Evolutionary conservation across 495 filamentous ascomycete genomes (phyloP).

Genomic region (Xylaria palmicola): DNA sequence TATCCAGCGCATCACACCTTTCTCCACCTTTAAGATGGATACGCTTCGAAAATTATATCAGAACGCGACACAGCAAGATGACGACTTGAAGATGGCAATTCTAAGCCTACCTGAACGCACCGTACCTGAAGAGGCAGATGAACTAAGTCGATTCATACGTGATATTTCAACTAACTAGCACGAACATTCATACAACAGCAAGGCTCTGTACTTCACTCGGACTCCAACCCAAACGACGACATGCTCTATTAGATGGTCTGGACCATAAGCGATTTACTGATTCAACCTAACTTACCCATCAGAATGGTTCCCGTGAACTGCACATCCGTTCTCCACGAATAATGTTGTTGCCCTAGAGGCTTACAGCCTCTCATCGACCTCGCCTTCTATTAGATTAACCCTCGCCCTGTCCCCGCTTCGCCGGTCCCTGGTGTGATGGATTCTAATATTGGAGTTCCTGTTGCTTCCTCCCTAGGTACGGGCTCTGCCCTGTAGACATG

Average conservation of each 20-base stretch:
- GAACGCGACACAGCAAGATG: slow-evolving; percentile 40
- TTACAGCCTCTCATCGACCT: neutral
- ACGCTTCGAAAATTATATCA: slow-evolving; percentile 38
- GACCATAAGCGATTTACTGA: neutral
- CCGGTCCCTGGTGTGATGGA: neutral
- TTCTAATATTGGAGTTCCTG: neutral
- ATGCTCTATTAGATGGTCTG: neutral
- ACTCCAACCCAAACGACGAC: neutral
- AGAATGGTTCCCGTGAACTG: neutral
- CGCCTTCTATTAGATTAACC: neutral
- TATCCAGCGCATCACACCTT: slow-evolving; percentile 47
- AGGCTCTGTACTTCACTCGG: neutral
- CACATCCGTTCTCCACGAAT: neutral
- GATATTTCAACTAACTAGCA: slow-evolving; percentile 25
- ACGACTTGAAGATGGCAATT: slow-evolving; percentile 39
- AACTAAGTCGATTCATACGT: slow-evolving; percentile 37
- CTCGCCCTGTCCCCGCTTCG: no score
- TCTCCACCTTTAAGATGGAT: slow-evolving; percentile 38
- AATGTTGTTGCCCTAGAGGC: neutral
- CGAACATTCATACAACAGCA: neutral
- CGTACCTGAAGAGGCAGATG: slow-evolving; percentile 43
- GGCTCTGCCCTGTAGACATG: neutral
- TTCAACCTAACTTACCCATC: neutral
- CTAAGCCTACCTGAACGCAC: slow-evolving; percentile 43
- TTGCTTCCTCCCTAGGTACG: neutral